These are phyloP conservation scores for Ophiostoma triangulosporum DNA, from an alignment of 2,329 filamentous ascomycete genomes.

Conservation along the genomic window DNA sequence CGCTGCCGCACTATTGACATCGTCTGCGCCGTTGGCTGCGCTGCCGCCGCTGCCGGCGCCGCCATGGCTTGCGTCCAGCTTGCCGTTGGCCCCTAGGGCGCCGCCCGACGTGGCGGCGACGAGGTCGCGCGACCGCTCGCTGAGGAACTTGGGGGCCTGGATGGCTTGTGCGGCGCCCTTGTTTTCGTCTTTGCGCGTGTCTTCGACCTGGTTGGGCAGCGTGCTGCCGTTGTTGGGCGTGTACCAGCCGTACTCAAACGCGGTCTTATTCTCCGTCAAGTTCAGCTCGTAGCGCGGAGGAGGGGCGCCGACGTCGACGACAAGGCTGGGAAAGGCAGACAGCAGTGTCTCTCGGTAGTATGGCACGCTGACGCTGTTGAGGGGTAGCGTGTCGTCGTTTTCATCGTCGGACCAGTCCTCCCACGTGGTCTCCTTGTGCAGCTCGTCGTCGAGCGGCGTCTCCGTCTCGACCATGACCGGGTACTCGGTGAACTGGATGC, in stretches of 20 bases:
- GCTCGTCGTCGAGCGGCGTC: slow-evolving; percentile 39
- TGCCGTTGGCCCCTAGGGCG: slow-evolving; percentile 1
- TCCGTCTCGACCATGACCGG: slow-evolving; percentile 66
- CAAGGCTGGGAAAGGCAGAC: slow-evolving; percentile 74
- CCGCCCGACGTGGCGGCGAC: not conserved
- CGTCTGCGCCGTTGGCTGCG: slow-evolving; percentile 29
- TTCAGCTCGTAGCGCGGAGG: slow-evolving; percentile 61
- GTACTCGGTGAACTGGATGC: slow-evolving; percentile 77
- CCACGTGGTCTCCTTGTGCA: slow-evolving; percentile 13
- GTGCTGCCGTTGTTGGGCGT: slow-evolving; percentile 62
- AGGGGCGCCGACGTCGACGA: slow-evolving; percentile 76
- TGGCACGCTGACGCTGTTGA: slow-evolving; percentile 81
- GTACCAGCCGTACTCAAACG: slow-evolving; percentile 63
- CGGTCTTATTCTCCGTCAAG: slow-evolving; percentile 53
- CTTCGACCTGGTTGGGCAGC: slow-evolving; percentile 70
- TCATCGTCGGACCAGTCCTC: slow-evolving; percentile 15
- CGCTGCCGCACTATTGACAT: slow-evolving; percentile 28
- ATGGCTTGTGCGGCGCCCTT: slow-evolving; percentile 44
- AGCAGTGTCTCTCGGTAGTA: slow-evolving; percentile 81
- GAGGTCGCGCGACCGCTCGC: slow-evolving; percentile 69
- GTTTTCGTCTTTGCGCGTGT: slow-evolving; percentile 48
- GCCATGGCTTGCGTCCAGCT: not conserved
- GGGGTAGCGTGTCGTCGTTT: slow-evolving; percentile 39
- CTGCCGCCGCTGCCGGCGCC: slow-evolving; percentile 19
- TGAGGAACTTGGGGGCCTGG: slow-evolving; percentile 80